A percentile compares a stretch with the other conserved stretches of the same genome.
These are phyloP conservation scores for Gossypium sturtianum DNA, from an alignment of 345 rosid genomes.

Conservation along the genomic window DNA sequence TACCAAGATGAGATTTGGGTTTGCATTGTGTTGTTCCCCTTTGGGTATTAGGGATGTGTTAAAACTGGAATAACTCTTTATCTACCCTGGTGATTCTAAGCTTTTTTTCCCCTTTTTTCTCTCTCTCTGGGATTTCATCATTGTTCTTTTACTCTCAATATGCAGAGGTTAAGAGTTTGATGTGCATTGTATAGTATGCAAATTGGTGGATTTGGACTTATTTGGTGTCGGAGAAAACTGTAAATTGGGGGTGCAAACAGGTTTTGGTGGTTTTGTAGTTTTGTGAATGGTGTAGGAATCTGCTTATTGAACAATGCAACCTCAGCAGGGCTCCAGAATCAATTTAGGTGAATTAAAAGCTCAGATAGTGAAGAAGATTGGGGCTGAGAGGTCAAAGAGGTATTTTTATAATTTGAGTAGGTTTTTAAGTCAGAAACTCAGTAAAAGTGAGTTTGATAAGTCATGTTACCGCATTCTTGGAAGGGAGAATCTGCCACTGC, in stretches of 20 bases:
- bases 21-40: conserved; percentile 45
- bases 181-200: conserved; percentile 31
- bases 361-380: conserved; percentile 78
- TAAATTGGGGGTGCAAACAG: conserved; percentile 25
- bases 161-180: conserved; percentile 48
- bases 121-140: conserved; percentile 13
- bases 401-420: conserved; percentile 72
- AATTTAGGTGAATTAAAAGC: conserved; percentile 75
- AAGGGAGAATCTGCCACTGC: conserved; percentile 81
- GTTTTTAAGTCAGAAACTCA: conserved; percentile 77
- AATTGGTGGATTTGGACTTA: conserved; percentile 21
- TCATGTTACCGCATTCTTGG: conserved; percentile 72
- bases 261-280: conserved; percentile 19
- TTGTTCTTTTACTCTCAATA: conserved; percentile 36
- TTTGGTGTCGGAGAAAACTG: conserved; percentile 29
- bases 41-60: conserved; percentile 27
- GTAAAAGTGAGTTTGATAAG: conserved; percentile 79
- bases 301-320: conserved; percentile 64
- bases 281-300: conserved; percentile 44
- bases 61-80: conserved; percentile 17
- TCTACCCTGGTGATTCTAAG: neutral
- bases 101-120: neutral
- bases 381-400: conserved; percentile 71
- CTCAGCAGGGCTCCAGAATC: conserved; percentile 67
- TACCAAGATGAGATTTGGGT: conserved; percentile 55